Evolutionary conservation across 768 basidiomycete genomes (phyloP).

Genomic region (Suillus occidentalis): DNA sequence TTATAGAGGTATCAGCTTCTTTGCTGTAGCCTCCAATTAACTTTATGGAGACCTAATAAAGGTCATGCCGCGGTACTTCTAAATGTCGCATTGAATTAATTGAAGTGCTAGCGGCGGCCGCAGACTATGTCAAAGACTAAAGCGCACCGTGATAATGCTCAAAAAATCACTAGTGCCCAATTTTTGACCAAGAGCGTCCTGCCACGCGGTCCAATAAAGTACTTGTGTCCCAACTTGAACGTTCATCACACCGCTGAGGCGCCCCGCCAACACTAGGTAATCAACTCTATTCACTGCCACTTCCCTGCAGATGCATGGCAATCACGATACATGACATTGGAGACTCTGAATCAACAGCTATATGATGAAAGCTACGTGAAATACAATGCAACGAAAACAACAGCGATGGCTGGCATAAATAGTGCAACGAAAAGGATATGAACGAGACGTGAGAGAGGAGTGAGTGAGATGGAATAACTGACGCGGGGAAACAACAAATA

Average conservation of each 20-base stretch:
- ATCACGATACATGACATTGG: neutral
- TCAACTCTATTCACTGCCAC: neutral
- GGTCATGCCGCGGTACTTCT: neutral
- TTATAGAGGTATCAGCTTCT: neutral
- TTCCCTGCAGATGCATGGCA: neutral
- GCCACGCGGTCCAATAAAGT: neutral
- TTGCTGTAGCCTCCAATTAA: neutral
- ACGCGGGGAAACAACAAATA: constrained; percentile 18
- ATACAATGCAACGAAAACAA: constrained; percentile 4
- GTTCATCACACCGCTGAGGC: neutral
- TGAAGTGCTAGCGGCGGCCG: neutral
- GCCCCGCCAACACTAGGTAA: neutral
- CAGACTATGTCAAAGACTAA: neutral
- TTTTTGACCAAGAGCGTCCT: neutral
- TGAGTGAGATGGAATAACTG: neutral
- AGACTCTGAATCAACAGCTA: neutral
- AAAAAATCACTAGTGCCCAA: neutral
- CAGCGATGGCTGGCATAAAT: constrained; percentile 1
- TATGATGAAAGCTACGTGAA: neutral
- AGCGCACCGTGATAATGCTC: neutral
- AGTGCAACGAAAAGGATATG: neutral
- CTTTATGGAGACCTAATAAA: neutral
- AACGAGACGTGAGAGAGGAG: neutral
- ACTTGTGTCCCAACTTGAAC: neutral
- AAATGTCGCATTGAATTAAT: neutral